Evolutionary conservation across 805 yeast species (phyloP), one percentile per base, ranked within the genome.

Genomic region (Ogataea allantospora): DNA sequence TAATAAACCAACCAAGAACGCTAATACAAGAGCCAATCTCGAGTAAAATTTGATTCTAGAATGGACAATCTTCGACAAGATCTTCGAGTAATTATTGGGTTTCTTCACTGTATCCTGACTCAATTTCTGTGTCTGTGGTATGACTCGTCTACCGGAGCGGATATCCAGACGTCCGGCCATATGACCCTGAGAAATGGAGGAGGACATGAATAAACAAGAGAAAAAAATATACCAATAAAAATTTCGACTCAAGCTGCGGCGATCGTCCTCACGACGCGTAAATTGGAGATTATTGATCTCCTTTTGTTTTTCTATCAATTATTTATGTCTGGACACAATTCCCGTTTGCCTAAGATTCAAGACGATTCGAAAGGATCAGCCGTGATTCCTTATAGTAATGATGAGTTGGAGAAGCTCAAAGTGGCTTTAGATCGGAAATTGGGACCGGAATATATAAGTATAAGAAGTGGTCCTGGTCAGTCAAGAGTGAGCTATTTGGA

Each of bases 361-460:
- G 32, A 30, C 22, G 20, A 12, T 7, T 10, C 27, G 20, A 11
- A 14, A 17, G 44, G 26, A 14, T 25, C 27, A 8, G 28, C 12
- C 10, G 16, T 24, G 10, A 11, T 17, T 10, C 24, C 38, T 2
- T 62, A 56, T 29, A 42, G 60, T 1, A 35, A 38, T 1, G 60
- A 55, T 17, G 66, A 63, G 36, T 35, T 47, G 5, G 50, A 41
- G 19, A 40, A 51, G 9, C 51, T 64, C 25, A 44, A 48, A 21
- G 33, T 35, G 11, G 63, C 63, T 6, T 55, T 69, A 24, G 62
- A 58, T 28, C 57, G 51, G 26, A 61, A 75, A 40, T 53, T 85
- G 12, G 93, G 93, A 0, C 91, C 93, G 0, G 93, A 85, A 52
- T 84, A 75, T 50, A 80, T 85, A 15, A 79, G 88, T 18, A 77